Evolutionary conservation across 495 filamentous ascomycete species (phyloP), one percentile per base, ranked within the genome.

Genomic region (Immersiella caudata): DNA sequence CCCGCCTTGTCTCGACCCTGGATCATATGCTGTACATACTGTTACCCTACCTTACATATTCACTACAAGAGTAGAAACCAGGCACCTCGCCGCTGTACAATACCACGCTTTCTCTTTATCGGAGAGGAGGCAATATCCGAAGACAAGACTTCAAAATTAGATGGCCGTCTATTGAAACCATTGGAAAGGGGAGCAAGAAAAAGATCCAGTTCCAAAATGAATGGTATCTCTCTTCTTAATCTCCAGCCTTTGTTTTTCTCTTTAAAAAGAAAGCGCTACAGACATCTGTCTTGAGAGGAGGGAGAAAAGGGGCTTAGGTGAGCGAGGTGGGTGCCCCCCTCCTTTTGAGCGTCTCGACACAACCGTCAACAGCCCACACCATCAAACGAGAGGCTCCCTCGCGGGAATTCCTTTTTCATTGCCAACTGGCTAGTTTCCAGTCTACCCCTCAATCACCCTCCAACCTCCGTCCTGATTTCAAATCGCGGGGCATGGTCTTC

Each of bases 121-220:
- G 14, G 40, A 46, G 40, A 46, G 40, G 40, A 18, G 40, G 40
- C 40, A 46, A 22, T 22, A 26, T 26, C 52, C n/a, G 3, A 61
- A 50, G n/a, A 50, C 18, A 18, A 27, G 35, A 25, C 36, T 46
- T 25, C n/a, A 35, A 8, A 9, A 24, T 24, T n/a, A 26, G 40
- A 62, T 46, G 22, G 60, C 60, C 36, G 21, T 62, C 60, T 62
- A 62, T 62, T 62, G 21, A 62, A 49, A 33, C 33, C 35, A 24
- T 12, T n/a, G 29, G 29, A 3, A 33, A 33, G 1, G n/a, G 20
- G 60, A 62, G 29, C 60, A 16, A 33, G 40, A 60, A 29, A 27
- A 59, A 60, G 21, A 62, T 62, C 35, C 21, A 62, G 60, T 46
- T 16, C 60, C n/a, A 26, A 50, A 62, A 20, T 20, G 21, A 62